Percentiles rank a stretch among this genome's conserved stretches.
Evolutionary conservation across 2,329 filamentous ascomycete genomes (phyloP).

Genomic region (Colletotrichum liriopes): DNA sequence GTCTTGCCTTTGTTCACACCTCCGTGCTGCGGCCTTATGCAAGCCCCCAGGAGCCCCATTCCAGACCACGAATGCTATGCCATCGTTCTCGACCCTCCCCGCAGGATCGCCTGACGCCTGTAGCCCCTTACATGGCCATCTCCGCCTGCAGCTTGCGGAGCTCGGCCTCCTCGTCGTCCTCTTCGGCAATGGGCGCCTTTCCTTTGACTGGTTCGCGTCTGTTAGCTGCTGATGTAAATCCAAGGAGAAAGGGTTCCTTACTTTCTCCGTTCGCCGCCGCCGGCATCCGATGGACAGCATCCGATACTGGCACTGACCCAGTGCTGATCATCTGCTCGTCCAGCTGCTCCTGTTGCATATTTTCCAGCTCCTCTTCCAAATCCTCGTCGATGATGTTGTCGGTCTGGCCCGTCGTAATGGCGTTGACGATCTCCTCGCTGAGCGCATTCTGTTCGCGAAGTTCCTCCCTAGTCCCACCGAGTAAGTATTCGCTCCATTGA

Average conservation of each 20-base stretch:
- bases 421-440: constrained; percentile 91
- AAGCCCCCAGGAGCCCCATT: constrained; percentile 26
- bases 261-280: constrained; percentile 81
- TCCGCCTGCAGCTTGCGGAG: constrained; percentile 93
- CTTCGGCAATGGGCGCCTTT: constrained; percentile 68
- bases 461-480: constrained; percentile 76
- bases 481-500: neutral
- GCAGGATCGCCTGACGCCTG: constrained; percentile 15
- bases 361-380: constrained; percentile 87
- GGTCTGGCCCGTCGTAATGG: constrained; percentile 81
- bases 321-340: constrained; percentile 96
- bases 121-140: constrained; percentile 85
- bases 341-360: constrained; percentile 91
- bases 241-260: constrained; percentile 65
- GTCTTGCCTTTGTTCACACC: constrained; percentile 1
- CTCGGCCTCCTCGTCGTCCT: constrained; percentile 97
- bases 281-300: constrained; percentile 84
- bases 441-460: constrained; percentile 93
- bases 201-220: constrained; percentile 61
- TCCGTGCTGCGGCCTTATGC: constrained; percentile 18
- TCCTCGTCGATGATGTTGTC: constrained; percentile 88
- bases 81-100: constrained; percentile 27
- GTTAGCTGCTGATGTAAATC: constrained; percentile 17
- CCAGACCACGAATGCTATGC: constrained; percentile 43
- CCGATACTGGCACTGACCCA: constrained; percentile 85